Evolutionary conservation across 2,329 filamentous ascomycete species (phyloP), one percentile per base, ranked within the genome.

Genomic region (Ilyonectria sp.): DNA sequence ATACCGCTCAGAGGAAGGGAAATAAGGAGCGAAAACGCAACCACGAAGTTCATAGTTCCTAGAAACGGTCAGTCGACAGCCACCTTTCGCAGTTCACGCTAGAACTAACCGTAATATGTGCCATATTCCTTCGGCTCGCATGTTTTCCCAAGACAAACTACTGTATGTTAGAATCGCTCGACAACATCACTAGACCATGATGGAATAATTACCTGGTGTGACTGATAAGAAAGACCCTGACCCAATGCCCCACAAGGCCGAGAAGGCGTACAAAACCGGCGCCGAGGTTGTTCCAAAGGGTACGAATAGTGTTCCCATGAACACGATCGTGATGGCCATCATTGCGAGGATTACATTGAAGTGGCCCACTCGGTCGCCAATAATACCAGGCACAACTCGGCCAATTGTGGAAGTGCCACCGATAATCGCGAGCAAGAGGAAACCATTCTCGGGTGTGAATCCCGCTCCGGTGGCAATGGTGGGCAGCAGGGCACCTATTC

Each of bases 161-260:
- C 1, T 5, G 0, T 1, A 2, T 2, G 13, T 77, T 8, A 75
- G 68, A 8, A 10, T 15, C 4, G 4, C 10, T 7, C 9, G 2
- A 19, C 2, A 49, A 19, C 4, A 6, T 29, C 10, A 1, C 11
- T 17, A 2, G 19, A 10, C 9, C 1, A 2, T 6, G 1, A 3
- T 6, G 69, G 6, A 10, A 13, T 15, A 31, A 71, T 49, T 15
- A 76, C 75, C 75, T 50, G 76, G 78, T 1, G 80, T 79, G 2
- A 85, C 77, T 0, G 82, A 83, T n/a, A 86, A 75, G 75, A 83
- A 86, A 0, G 82, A 82, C 0, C 85, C 85, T 2, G 83, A 85
- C 0, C 83, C 83, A n/a, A 86, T 84, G 0, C 85, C 85, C 74
- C 85, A 87, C 0, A 86, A 69, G 0, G 82, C 83, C 1, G 82